Base-by-base conservation (phyloP, 805 yeast species). In the Wickerhamiella parazyma region DNA sequence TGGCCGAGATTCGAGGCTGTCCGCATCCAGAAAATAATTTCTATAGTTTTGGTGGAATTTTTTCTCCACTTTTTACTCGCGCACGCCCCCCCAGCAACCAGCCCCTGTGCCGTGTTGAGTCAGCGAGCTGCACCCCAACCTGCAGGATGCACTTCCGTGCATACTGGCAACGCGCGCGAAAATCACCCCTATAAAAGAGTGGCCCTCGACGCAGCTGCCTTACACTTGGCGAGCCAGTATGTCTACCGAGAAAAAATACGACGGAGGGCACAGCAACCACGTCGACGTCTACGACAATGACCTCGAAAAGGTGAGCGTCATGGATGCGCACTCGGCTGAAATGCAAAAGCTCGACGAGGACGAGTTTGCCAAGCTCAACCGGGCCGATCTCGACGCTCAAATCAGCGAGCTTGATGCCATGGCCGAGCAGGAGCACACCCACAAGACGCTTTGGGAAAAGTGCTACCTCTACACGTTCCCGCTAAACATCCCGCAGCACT, bases 401-500 rank as follows among this genome's bases (percentile, higher is more conserved):
- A 14, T 37, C 40, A 7, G 17, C 6, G 40, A 16, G 16, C 33
- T 37, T 4, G 33, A 37, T 8, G 24, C 12, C 14, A 28, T 28
- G 31, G 31, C 31, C 31, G 17, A 28, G 31, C 17, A 28, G 16
- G 31, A 28, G 16, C 31, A 28, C 31, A 28, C 31, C 12, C 31
- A 28, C 31, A 28, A 28, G 31, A 28, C 31, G 6, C 6, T 12
- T 28, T 28, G 31, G 31, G 31, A 28, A n/a, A 28, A 28, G 16
- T 28, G 31, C 16, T 28, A 28, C 31, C 31, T 28, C 31, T 28
- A 28, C 31, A 28, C 31, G 3, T 28, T 28, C 31, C 31, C 31
- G 5, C 31, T 28, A 12, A 7, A 28, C 16, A 28, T 28, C 7
- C 31, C 31, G 6, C 31, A 68, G 45, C 69, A 68, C 44, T 62